These are phyloP conservation scores for Camelina laxa DNA, from an alignment of 345 rosid genomes.

Conservation along the genomic window DNA sequence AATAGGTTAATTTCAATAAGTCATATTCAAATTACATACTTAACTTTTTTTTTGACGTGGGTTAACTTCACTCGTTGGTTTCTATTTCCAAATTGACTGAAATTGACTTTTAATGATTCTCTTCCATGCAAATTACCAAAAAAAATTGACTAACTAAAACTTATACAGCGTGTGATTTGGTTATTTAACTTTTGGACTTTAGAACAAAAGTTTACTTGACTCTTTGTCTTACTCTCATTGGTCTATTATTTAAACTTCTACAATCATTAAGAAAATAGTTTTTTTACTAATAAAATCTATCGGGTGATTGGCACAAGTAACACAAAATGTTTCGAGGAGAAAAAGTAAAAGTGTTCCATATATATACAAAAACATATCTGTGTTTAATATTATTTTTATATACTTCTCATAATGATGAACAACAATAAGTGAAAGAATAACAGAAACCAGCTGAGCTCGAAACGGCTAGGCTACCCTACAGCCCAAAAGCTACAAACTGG, in stretches of 20 bases:
- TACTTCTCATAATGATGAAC: constrained; percentile 39
- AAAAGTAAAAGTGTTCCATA: not conserved
- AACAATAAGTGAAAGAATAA: constrained; percentile 51
- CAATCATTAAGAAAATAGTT: constrained; percentile 18
- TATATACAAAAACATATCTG: not conserved
- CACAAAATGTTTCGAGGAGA: constrained; percentile 7
- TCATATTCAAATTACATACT: constrained; percentile 27
- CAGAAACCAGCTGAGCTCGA: constrained; percentile 79
- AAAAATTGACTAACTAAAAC: constrained; percentile 40
- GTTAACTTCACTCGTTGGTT: constrained; percentile 42
- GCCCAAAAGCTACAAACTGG: constrained; percentile 71
- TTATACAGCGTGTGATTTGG: constrained; percentile 35
- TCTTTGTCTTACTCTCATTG: constrained; percentile 39
- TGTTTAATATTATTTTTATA: constrained; percentile 21
- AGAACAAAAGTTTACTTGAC: constrained; percentile 20
- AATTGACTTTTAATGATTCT: constrained; percentile 38
- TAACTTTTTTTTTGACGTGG: constrained; percentile 33
- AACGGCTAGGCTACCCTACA: constrained; percentile 49
- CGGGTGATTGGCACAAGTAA: constrained; percentile 25
- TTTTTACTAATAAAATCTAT: constrained; percentile 22
- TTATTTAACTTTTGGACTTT: constrained; percentile 21
- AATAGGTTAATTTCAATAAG: constrained; percentile 10
- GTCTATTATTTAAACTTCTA: constrained; percentile 13
- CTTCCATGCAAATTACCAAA: constrained; percentile 47
- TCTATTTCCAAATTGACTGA: constrained; percentile 39